A percentile compares a stretch with the other conserved stretches of the same genome.
Conservation (phyloP, 805 yeast species). For the Zygotorulaspora sp. region DNA sequence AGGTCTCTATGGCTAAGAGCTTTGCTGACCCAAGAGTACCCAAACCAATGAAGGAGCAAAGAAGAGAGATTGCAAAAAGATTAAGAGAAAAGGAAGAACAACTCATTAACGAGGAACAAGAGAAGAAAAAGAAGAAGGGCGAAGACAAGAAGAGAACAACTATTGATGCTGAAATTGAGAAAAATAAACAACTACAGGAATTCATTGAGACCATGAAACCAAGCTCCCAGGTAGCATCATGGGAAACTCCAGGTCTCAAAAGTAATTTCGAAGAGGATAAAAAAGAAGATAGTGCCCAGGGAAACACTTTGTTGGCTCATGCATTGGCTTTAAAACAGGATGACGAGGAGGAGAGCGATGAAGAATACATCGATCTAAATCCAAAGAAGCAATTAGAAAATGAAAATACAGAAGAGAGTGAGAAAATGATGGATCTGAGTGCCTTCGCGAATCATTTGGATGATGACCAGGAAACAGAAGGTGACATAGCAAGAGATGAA, state of each 20-base stretch:
- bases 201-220: conserved; percentile 82
- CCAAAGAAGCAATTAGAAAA: conserved; percentile 20
- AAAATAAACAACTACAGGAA: conserved; percentile 68
- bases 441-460: conserved; percentile 12
- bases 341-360: conserved; percentile 41
- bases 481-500: conserved; percentile 43
- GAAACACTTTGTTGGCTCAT: conserved; percentile 39
- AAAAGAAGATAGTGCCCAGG: conserved; percentile 34
- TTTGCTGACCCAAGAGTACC: conserved; percentile 82
- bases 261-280: conserved; percentile 16
- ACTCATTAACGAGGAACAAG: conserved; percentile 41
- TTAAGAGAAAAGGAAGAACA: conserved; percentile 46
- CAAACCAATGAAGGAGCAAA: conserved; percentile 52
- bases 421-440: conserved; percentile 46
- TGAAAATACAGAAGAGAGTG: conserved; percentile 41
- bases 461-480: conserved; percentile 23
- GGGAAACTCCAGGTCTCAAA: conserved; percentile 46
- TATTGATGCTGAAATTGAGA: conserved; percentile 58
- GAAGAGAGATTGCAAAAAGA: conserved; percentile 46
- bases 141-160: conserved; percentile 28
- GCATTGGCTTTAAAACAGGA: conserved; percentile 37
- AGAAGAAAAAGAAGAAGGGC: conserved; percentile 39
- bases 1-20: conserved; percentile 78
- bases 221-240: conserved; percentile 59
- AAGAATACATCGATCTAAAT: conserved; percentile 40